phyloP scores from a whole-genome alignment of 768 basidiomycete species.

The Mycena maculata region DNA sequence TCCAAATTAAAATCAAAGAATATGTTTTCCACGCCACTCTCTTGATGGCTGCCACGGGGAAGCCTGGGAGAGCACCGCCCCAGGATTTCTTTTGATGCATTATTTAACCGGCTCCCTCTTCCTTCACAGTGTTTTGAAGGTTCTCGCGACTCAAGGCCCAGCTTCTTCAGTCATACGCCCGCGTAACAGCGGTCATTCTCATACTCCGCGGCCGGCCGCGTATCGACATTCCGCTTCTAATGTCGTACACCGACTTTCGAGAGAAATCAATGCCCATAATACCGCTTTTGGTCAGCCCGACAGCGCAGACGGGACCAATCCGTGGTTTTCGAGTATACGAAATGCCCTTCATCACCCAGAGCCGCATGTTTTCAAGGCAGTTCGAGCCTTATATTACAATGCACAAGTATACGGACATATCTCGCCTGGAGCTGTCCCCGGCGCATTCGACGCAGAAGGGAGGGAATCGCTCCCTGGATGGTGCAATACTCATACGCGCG shows the following conservation, averaged over 20 bases:
- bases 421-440: not conserved
- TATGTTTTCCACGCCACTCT: conserved; percentile 12
- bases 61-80: not conserved
- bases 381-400: conserved; percentile 9
- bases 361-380: conserved; percentile 19
- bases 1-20: conserved; percentile 4
- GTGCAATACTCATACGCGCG: conserved; percentile 7
- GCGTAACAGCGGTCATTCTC: conserved; percentile 5
- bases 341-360: conserved; percentile 20
- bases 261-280: not conserved
- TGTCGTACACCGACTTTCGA: not conserved
- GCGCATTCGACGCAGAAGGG: not conserved
- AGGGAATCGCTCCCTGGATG: not conserved
- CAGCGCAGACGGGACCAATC: not conserved
- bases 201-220: conserved; percentile 20
- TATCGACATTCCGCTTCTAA: conserved; percentile 8
- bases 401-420: conserved; percentile 8
- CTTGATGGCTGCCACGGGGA: conserved; percentile 3
- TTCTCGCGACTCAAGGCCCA: not conserved
- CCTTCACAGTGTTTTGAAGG: conserved; percentile 13
- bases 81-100: conserved; percentile 28
- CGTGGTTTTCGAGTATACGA: conserved; percentile 3
- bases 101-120: conserved; percentile 7
- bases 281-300: not conserved
- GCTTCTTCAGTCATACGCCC: conserved; percentile 9